A percentile compares a stretch with the other conserved stretches of the same genome.
These are phyloP conservation scores for Penicillium nordicum DNA, from an alignment of 2,329 filamentous ascomycete genomes.

Conservation along the genomic window DNA sequence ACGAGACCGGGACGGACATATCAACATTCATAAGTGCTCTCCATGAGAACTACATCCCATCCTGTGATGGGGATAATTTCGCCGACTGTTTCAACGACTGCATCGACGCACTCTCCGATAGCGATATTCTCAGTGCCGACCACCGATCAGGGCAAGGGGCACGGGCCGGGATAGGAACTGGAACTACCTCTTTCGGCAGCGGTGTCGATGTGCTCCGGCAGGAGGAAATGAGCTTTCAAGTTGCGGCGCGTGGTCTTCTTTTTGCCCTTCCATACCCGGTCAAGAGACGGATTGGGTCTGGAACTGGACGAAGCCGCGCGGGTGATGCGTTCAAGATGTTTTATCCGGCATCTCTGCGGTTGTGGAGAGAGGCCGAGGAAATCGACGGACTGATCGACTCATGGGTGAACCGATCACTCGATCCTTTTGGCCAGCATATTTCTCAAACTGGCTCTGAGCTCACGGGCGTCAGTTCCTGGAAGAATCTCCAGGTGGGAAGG, in stretches of 20 bases:
- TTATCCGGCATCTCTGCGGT: conserved; percentile 77
- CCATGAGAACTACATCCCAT: conserved; percentile 89
- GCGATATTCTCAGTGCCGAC: conserved; percentile 77
- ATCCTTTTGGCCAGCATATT: conserved; percentile 29
- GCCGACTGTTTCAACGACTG: conserved; percentile 80
- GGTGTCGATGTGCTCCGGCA: conserved; percentile 70
- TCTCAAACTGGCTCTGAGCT: conserved; percentile 30
- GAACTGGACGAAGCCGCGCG: conserved; percentile 27
- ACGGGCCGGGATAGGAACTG: conserved; percentile 54
- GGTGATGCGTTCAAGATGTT: conserved; percentile 82
- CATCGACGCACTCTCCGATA: conserved; percentile 80
- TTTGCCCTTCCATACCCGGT: conserved; percentile 85
- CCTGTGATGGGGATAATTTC: conserved; percentile 65
- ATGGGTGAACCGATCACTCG: conserved; percentile 38
- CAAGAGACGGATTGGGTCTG: conserved; percentile 54
- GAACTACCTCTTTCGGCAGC: conserved; percentile 50
- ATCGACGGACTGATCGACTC: conserved; percentile 62
- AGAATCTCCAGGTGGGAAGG: conserved; percentile 16
- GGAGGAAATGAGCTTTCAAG: conserved; percentile 91
- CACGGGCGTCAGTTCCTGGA: conserved; percentile 40
- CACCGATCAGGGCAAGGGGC: conserved; percentile 26
- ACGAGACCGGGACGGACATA: conserved; percentile 89
- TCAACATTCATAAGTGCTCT: conserved; percentile 85
- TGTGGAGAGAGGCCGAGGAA: conserved; percentile 83
- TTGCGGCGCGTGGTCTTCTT: conserved; percentile 79